Base-by-base conservation (phyloP, 2,329 filamentous ascomycete species). In the Leptoxyphium fumago region DNA sequence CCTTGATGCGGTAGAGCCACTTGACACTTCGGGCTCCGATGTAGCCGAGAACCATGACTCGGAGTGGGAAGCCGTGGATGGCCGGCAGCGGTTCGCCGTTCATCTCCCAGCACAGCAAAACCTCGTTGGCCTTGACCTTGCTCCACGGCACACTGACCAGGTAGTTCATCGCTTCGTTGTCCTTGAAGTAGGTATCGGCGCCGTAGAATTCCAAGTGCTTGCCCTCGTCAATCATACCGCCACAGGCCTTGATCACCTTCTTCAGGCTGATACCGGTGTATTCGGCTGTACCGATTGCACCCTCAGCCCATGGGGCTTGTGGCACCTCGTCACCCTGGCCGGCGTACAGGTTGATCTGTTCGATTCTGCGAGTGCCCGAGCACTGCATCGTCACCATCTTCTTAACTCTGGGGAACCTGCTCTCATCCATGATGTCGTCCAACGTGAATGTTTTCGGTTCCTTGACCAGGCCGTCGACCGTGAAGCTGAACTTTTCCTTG, bases 71-170 rank as follows among this genome's bases (percentile, higher is more conserved):
- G 0, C 80, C 80, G 47, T 84, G 80, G 46, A 82, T 81, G 10
- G 66, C 69, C 0, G 79, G 80, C 0, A 84, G 64, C 0, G 69
- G 68, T 47, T 80, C 64, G 5, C 74, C 78, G 49, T 84, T 84
- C 80, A 84, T 84, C 53, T 82, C 75, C 77, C 78, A 84, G 0
- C 74, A 75, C 0, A 84, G 66, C 41, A 84, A 64, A 0, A 84
- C 80, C 53, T 84, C 77, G 48, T 77, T 71, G 2, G 65, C 64
- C 47, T 74, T 76, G 30, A 78, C 76, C 55, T 80, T 80, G 11
- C 67, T 68, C 69, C 72, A 79, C 0, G 77, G 77, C 0, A 79
- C 73, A 28, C 68, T 72, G 41, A 80, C 73, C n/a, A 72, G 61
- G 52, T 80, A 81, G 56, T 80, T 80, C 63, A 71, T 72, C 0